Evolutionary conservation across 2,329 filamentous ascomycete species (phyloP).

Genomic region (Uncinocarpus reesii): DNA sequence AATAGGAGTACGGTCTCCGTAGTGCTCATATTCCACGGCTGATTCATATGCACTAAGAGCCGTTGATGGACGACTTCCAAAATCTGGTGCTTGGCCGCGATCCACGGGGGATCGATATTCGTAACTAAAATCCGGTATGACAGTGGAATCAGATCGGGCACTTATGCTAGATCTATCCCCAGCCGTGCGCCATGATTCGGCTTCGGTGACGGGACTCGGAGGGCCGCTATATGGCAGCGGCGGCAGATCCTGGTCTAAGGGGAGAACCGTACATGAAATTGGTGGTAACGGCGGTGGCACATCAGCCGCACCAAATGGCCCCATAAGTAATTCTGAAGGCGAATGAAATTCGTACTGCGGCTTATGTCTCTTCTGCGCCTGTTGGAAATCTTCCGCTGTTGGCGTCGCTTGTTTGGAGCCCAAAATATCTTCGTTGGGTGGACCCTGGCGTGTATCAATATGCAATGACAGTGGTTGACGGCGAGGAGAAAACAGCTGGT

Average conservation of each 20-base stretch:
- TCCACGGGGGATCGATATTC: background rate
- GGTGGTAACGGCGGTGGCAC: background rate
- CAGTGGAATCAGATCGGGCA: background rate
- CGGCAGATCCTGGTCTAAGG: constrained; percentile 14
- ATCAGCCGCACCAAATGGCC: constrained; percentile 20
- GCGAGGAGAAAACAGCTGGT: constrained; percentile 11
- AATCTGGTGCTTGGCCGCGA: background rate
- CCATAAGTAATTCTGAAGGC: constrained; percentile 37
- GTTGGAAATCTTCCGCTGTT: constrained; percentile 46
- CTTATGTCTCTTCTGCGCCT: constrained; percentile 29
- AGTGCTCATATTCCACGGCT: constrained; percentile 8
- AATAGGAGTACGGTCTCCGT: background rate
- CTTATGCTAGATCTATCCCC: constrained; percentile 10
- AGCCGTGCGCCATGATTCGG: constrained; percentile 7
- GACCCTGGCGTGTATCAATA: constrained; percentile 29
- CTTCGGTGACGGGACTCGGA: constrained; percentile 16
- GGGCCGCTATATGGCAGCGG: constrained; percentile 17
- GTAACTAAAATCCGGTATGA: background rate
- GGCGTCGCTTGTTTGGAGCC: constrained; percentile 60
- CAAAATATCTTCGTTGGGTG: constrained; percentile 39
- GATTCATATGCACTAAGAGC: constrained; percentile 11
- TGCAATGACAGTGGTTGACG: constrained; percentile 23
- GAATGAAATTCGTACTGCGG: constrained; percentile 40
- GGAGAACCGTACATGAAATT: background rate
- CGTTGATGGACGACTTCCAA: constrained; percentile 8